These are phyloP conservation scores for Nemania sp. DNA, from an alignment of 2,329 filamentous ascomycete genomes.

Conservation along the genomic window DNA sequence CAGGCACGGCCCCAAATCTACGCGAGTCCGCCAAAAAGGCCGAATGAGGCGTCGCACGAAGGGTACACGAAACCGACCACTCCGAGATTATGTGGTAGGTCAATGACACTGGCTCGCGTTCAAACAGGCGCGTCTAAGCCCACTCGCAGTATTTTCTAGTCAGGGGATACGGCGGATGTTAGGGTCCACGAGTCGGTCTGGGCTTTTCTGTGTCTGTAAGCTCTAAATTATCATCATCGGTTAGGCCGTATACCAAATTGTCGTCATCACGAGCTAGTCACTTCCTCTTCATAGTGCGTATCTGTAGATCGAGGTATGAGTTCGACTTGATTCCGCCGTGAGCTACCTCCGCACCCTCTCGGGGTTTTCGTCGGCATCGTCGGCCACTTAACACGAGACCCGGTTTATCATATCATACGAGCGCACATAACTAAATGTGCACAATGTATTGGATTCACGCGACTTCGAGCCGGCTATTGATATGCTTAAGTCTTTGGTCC, in stretches of 20 bases:
- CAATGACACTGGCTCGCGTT: neutral
- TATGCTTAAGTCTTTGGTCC: neutral
- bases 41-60: slow-evolving; percentile 43
- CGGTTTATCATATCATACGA: neutral
- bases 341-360: neutral
- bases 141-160: neutral
- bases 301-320: too few species aligned
- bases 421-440: neutral
- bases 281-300: too few species aligned
- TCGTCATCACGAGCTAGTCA: too few species aligned
- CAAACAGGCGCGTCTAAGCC: neutral
- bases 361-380: neutral
- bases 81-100: slow-evolving; percentile 32
- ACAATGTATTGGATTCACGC: too few species aligned
- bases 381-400: slow-evolving; percentile 4
- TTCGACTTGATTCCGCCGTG: neutral
- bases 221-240: too few species aligned
- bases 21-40: slow-evolving; percentile 55
- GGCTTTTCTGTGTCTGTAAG: too few species aligned
- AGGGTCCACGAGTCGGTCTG: too few species aligned
- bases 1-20: slow-evolving; percentile 55
- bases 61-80: slow-evolving; percentile 29
- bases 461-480: too few species aligned
- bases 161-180: too few species aligned
- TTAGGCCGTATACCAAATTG: too few species aligned